Conservation (phyloP, 768 basidiomycete species). For the Pulveroboletus sp. region DNA sequence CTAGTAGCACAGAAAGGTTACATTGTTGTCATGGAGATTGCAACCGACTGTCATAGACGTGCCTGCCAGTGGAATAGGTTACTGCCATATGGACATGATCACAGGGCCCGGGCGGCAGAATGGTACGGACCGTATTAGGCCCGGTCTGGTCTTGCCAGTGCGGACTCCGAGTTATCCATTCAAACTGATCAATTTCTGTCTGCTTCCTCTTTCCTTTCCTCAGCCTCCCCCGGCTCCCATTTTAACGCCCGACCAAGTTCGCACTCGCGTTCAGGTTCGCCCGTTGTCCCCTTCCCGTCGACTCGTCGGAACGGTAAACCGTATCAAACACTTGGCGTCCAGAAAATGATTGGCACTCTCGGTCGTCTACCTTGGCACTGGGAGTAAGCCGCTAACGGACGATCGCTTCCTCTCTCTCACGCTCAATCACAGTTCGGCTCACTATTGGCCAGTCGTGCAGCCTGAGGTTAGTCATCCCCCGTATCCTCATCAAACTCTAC, state of each 20-base stretch:
- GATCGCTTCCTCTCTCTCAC: slow-evolving; percentile 34
- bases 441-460: slow-evolving; percentile 78
- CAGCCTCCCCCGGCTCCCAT: slow-evolving; percentile 60
- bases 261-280: slow-evolving; percentile 78
- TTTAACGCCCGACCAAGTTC: slow-evolving; percentile 88
- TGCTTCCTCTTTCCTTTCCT: slow-evolving; percentile 93
- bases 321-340: slow-evolving; percentile 82
- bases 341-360: slow-evolving; percentile 84
- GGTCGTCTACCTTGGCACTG: slow-evolving; percentile 82
- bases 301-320: slow-evolving; percentile 87
- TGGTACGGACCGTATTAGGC: too few relatives aligned
- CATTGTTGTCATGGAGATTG: too few relatives aligned
- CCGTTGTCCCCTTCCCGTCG: slow-evolving; percentile 51
- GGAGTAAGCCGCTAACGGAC: slow-evolving; percentile 45
- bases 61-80: too few relatives aligned
- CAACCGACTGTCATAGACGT: too few relatives aligned
- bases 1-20: too few relatives aligned
- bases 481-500: background rate
- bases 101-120: too few relatives aligned
- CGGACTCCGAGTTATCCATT: too few relatives aligned
- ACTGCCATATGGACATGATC: too few relatives aligned
- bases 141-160: too few relatives aligned
- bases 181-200: slow-evolving; percentile 86
- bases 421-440: slow-evolving; percentile 83
- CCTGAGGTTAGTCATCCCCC: slow-evolving; percentile 37